Conservation (phyloP, 768 basidiomycete species). For the Pleurotus sapidus region DNA sequence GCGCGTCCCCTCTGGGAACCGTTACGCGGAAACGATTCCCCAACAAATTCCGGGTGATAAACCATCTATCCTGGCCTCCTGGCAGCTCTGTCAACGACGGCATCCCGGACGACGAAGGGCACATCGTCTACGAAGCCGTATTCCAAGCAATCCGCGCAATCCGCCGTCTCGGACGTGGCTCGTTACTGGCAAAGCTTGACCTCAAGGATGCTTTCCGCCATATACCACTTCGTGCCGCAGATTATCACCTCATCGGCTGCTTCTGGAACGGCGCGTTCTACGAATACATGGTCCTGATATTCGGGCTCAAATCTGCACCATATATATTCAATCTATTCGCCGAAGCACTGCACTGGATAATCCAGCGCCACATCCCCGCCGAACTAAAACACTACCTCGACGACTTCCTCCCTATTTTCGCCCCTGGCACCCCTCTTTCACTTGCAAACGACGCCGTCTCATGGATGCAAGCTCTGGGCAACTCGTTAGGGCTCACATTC, state of each 20-base stretch:
- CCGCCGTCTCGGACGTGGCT: neutral
- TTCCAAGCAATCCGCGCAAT: neutral
- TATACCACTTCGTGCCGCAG: conserved; percentile 14
- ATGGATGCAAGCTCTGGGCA: conserved; percentile 26
- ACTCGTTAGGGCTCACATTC: conserved; percentile 26
- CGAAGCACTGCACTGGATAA: too few relatives aligned
- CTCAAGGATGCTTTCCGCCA: conserved; percentile 14
- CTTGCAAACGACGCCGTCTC: conserved; percentile 16
- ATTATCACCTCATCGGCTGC: conserved; percentile 17
- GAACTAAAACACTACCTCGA: conserved; percentile 30
- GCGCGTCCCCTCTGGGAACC: conserved; percentile 23
- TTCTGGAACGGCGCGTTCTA: neutral
- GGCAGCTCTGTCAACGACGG: conserved; percentile 7
- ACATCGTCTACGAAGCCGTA: neutral
- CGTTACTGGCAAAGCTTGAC: neutral
- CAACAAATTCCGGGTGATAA: conserved; percentile 10
- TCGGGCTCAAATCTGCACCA: conserved; percentile 32
- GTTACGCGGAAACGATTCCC: conserved; percentile 18
- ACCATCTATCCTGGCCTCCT: conserved; percentile 8
- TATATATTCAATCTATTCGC: too few relatives aligned
- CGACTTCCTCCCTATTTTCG: conserved; percentile 28
- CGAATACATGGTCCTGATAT: conserved; percentile 14
- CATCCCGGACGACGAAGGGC: neutral
- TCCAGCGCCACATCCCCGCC: conserved; percentile 24
- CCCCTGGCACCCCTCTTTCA: neutral